Evolutionary conservation across 768 basidiomycete genomes (phyloP).

Genomic region (Agaricus sinodeliciosus): DNA sequence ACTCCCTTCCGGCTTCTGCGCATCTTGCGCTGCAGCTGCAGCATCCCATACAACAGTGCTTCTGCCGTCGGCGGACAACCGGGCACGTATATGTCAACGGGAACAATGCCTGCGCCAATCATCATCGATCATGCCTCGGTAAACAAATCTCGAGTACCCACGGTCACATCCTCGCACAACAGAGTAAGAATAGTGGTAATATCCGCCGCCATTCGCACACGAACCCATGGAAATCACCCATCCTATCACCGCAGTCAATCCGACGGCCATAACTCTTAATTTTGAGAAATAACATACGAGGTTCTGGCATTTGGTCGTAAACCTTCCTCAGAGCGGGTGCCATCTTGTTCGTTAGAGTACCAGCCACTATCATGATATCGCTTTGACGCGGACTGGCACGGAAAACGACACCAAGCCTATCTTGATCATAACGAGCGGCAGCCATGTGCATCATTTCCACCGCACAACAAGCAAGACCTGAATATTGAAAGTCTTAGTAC

Average conservation of each 20-base stretch:
- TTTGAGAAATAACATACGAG: constrained; percentile 44
- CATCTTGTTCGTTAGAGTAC: constrained; percentile 99
- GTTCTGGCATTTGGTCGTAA: constrained; percentile 98
- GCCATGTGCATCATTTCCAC: constrained; percentile 99
- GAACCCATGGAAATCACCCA: constrained; percentile 99
- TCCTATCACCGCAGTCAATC: constrained; percentile 33
- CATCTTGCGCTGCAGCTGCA: constrained; percentile 97
- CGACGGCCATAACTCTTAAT: background rate
- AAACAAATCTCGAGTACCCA: constrained; percentile 28
- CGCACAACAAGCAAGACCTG: constrained; percentile 96
- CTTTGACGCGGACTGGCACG: constrained; percentile 98
- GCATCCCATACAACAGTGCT: constrained; percentile 93
- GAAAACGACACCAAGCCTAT: constrained; percentile 94
- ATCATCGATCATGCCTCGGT: constrained; percentile 5
- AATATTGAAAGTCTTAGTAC: constrained; percentile 7
- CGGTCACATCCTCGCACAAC: constrained; percentile 98
- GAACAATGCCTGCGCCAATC: constrained; percentile 71
- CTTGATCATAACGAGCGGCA: constrained; percentile 97
- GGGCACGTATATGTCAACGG: constrained; percentile 97
- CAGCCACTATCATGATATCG: constrained; percentile 99
- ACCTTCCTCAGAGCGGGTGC: constrained; percentile 95
- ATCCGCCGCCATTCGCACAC: constrained; percentile 96
- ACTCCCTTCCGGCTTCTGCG: constrained; percentile 80
- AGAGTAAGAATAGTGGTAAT: constrained; percentile 98
- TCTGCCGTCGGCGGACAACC: constrained; percentile 96